Base-by-base conservation (phyloP, 179 eudicot genomes). In the Gypsophila paniculata region DNA sequence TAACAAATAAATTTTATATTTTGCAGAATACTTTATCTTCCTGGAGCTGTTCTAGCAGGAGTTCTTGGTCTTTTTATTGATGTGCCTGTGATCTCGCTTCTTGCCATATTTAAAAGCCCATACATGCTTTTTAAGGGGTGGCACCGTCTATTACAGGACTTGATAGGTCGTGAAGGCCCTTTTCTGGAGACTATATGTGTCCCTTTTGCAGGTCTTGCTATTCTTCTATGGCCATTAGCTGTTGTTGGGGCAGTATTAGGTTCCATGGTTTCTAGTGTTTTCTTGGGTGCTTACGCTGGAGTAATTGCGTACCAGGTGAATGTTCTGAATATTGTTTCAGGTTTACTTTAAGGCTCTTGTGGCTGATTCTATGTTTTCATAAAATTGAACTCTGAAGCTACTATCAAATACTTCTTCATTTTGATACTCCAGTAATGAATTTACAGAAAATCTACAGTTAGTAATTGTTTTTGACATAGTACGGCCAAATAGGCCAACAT, bases 121-220 rank as follows among this genome's bases (percentile, higher is more conserved):
- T 89, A 84, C 80, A 93, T 93, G 98, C 90, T 93, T 65, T 83
- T 88, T 75, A 91, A 88, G 80, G 98, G 98, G 34, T 93, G 98
- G 98, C 72, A 72, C 53, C 90, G 98, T 60, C 78, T 93, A 68
- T 76, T 91, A 76, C 93, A 89, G 51, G 98, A 93, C 73, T 80
- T 92, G 62, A 88, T 93, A 64, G 98, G 98, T 48, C 91, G 97
- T 1, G 98, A 89, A 81, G 97, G 98, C 53, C 98, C 98, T 59
- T 93, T 93, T 77, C 82, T 93, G 83, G 98, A 93, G 82, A 88
- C 96, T 48, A 86, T 93, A 70, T 93, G 98, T 73, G 98, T 93
- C 42, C 98, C 98, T 34, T 85, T 93, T 77, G 97, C 97, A 7
- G 97, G 93, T 68, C 87, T 93, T 66, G 97, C 98, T 23, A 91